phyloP scores from a whole-genome alignment of 2,329 filamentous ascomycete genomes.

The Calonectria crousiana region DNA sequence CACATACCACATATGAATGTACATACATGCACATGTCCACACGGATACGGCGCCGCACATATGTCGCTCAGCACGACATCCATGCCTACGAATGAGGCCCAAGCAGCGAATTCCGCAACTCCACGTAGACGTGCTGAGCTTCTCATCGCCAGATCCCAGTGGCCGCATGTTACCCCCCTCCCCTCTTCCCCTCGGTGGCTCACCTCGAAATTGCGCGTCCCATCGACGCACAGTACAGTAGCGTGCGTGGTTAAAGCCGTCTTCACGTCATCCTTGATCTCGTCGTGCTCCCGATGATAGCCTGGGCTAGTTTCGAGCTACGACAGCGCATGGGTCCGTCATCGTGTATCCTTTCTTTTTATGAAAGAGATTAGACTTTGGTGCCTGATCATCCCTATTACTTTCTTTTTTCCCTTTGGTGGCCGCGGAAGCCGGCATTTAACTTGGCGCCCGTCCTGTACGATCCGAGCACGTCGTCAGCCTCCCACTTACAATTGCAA shows the following conservation, averaged over 20 bases:
- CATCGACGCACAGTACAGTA: neutral
- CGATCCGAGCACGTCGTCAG: neutral
- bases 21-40: neutral
- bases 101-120: slow-evolving; percentile 42
- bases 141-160: slow-evolving; percentile 13
- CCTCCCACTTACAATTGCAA: neutral
- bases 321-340: neutral
- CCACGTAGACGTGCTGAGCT: slow-evolving; percentile 38
- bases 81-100: neutral
- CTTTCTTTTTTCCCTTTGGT: neutral
- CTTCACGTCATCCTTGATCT: neutral
- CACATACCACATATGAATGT: neutral
- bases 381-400: neutral
- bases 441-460: neutral
- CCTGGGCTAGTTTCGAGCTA: neutral
- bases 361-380: slow-evolving; percentile 2
- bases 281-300: neutral
- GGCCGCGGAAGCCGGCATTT: neutral
- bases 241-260: neutral
- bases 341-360: neutral
- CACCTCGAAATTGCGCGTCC: slow-evolving; percentile 39
- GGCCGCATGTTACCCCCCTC: slow-evolving; percentile 10
- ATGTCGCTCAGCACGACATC: slow-evolving; percentile 17
- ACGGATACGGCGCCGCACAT: slow-evolving; percentile 15
- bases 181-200: slow-evolving; percentile 19